Evolutionary conservation across 352 stramenopile genomes (phyloP).

Genomic region (Pythium phragmiticola): DNA sequence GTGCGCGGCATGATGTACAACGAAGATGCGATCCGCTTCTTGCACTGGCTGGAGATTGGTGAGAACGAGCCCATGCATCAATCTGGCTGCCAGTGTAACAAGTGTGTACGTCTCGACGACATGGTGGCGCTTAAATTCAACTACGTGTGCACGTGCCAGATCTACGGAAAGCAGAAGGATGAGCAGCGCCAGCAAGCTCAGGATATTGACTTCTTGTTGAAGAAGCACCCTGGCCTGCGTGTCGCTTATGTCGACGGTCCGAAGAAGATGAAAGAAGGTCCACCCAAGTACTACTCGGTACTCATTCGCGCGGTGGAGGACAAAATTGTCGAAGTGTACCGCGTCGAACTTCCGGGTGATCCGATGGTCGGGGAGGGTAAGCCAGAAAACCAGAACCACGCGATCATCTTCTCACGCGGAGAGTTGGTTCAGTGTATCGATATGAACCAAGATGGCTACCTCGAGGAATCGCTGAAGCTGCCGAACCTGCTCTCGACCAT

Average conservation of each 20-base stretch:
- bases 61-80: constrained; percentile 88
- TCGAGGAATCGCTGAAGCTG: constrained; percentile 83
- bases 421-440: constrained; percentile 89
- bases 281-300: constrained; percentile 83
- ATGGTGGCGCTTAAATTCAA: constrained; percentile 90
- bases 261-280: constrained; percentile 86
- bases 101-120: constrained; percentile 77
- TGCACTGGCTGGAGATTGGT: constrained; percentile 88
- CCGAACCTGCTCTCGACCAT: constrained; percentile 81
- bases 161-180: constrained; percentile 87
- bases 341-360: constrained; percentile 79
- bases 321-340: constrained; percentile 80
- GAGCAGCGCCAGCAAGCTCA: constrained; percentile 76
- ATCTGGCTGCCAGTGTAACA: constrained; percentile 74
- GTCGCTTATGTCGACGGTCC: constrained; percentile 84
- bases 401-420: constrained; percentile 84
- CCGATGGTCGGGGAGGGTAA: constrained; percentile 87
- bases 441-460: constrained; percentile 89
- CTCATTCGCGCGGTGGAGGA: constrained; percentile 70
- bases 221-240: constrained; percentile 76
- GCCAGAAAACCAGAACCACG: constrained; percentile 89
- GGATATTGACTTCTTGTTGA: constrained; percentile 65
- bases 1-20: constrained; percentile 90
- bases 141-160: constrained; percentile 87
- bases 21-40: constrained; percentile 80